These are phyloP conservation scores for Candida sanyaensis DNA, from an alignment of 1,139 yeast species.

Conservation along the genomic window DNA sequence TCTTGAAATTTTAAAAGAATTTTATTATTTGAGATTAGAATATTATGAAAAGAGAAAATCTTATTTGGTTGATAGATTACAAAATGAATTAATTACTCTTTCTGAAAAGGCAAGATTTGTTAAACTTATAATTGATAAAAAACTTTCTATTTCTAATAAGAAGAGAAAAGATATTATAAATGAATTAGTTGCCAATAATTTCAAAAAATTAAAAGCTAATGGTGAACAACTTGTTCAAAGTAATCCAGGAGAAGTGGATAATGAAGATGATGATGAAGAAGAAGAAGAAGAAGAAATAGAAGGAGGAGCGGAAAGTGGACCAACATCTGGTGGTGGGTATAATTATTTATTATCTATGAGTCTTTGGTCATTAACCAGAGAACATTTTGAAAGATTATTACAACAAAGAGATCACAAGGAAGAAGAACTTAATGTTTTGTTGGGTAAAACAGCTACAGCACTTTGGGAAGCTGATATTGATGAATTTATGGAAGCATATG, in stretches of 20 bases:
- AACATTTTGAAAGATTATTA: constrained; percentile 79
- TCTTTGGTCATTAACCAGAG: constrained; percentile 90
- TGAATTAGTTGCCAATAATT: constrained; percentile 62
- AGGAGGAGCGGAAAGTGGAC: constrained; percentile 41
- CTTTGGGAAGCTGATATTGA: constrained; percentile 86
- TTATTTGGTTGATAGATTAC: constrained; percentile 64
- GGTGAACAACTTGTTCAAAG: constrained; percentile 51
- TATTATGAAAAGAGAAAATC: constrained; percentile 92
- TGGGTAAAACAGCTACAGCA: constrained; percentile 78
- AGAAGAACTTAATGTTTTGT: constrained; percentile 64
- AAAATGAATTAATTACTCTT: constrained; percentile 72
- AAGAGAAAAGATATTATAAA: constrained; percentile 65
- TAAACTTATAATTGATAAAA: constrained; percentile 80
- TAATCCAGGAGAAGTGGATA: constrained; percentile 22
- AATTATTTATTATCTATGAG: constrained; percentile 87
- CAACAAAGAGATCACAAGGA: constrained; percentile 74
- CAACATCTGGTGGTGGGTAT: constrained; percentile 41
- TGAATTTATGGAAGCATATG: constrained; percentile 66
- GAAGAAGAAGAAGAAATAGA: constrained; percentile 30
- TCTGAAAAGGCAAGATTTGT: constrained; percentile 89
- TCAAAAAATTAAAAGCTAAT: constrained; percentile 73
- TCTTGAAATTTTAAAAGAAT: constrained; percentile 79
- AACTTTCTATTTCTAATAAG: constrained; percentile 71
- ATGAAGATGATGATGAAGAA: constrained; percentile 30
- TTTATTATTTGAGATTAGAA: constrained; percentile 83